Evolutionary conservation across 2,329 filamentous ascomycete genomes (phyloP), one percentile per base, ranked within the genome.

Genomic region (Fusarium irregulare): DNA sequence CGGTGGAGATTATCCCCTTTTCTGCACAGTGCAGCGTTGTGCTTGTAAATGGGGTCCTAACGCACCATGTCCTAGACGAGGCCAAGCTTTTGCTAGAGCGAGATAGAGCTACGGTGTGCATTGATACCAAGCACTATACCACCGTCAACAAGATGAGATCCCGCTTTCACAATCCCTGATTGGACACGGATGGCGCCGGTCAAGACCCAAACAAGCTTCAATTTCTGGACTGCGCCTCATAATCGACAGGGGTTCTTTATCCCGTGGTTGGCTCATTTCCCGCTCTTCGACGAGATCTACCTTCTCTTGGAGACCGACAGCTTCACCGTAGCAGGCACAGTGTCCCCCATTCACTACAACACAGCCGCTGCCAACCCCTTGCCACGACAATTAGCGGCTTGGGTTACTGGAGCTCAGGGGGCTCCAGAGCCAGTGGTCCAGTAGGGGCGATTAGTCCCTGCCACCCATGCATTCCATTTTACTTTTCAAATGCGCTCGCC

Each of bases 1-100:
- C 64, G 45, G 74, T 76, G 74, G 74, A 74, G 71, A 76, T 74
- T 73, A 50, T 73, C 73, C 60, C 74, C 74, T 76, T 60, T 76
- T 75, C 46, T 56, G 37, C 30, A 73, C 70, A 66, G 73, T 75
- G 73, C 32, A 58, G 59, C 47, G 21, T 67, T 45, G 23, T 42
- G 21, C 14, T 13, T 27, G 49, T 6, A 14, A 14, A 53, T 53
- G 41, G 23, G 45, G 7, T 21, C 47, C 49, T 71, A 74, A 68
- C 67, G 48, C 18, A 12, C 23, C 27, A 41, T 58, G 37, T 20
- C 14, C 21, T 18, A 16, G 34, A 14, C 23, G n/a, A 45, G 34
- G 48, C 28, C 66, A 53, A 62, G 45, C 54, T 60, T 58, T 58
- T 46, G 67, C 60, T 70, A 68, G 40, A 23, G 25, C 21, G 21